Evolutionary conservation across 2,329 filamentous ascomycete species (phyloP), one percentile per base, ranked within the genome.

Genomic region (Claviceps humidiphila): DNA sequence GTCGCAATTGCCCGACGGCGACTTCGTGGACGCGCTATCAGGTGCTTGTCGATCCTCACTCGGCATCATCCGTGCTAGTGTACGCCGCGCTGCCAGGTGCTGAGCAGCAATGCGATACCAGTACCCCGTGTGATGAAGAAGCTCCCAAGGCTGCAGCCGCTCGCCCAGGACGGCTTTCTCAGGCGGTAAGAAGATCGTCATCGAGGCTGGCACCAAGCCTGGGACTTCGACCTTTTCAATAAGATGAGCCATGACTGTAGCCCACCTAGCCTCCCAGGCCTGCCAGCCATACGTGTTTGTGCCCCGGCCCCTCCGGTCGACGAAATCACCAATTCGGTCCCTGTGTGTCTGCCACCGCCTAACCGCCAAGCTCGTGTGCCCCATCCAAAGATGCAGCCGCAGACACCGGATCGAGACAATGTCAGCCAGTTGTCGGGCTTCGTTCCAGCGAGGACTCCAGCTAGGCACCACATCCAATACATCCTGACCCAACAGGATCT

Each of bases 241-340:
- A 55, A 83, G 62, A 45, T 78, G 72, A 2, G 78, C 80, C 81
- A 84, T 84, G 13, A 81, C 69, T 22, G 71, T 71, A 16, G 78
- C 75, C 81, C 81, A 84, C 52, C 87, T 78, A 42, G 87, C 82
- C 68, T 95, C 86, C 90, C 91, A 98, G 2, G 91, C 90, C 61
- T 89, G 80, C 87, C 90, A 97, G 5, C 89, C 88, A 65, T 97
- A 97, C 58, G 88, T 95, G 37, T 82, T 80, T 2, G 87, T 89
- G 0, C 91, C 91, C 59, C 87, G 87, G 4, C 89, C 90, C 58
- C 85, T 82, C 17, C 87, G 78, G 62, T 95, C 88, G 16, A 96
- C 74, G 50, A 96, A 79, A 59, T 88, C 85, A 52, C 76, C 77
- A 57, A 91, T 82, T 52, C 84, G 80, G 52, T 82, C 77, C 55